Evolutionary conservation across 2,329 filamentous ascomycete genomes (phyloP).

Genomic region (Aspergillus quadricinctus): DNA sequence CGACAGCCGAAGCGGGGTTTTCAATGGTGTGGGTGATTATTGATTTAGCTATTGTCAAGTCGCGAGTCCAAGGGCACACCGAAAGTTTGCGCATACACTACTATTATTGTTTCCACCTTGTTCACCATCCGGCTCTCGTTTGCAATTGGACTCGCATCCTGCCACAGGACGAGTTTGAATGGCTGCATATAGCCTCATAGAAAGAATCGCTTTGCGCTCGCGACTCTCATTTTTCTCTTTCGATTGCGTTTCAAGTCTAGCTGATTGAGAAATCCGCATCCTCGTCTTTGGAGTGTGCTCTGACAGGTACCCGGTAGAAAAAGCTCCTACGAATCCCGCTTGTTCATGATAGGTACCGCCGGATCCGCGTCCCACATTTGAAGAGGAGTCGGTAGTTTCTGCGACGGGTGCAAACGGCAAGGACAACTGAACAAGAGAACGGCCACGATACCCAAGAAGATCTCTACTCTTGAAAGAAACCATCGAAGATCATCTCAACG

Average conservation of each 20-base stretch:
- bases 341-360: conserved; percentile 29
- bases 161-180: background rate
- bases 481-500: background rate
- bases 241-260: background rate
- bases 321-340: conserved; percentile 15
- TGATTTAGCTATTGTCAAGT: conserved; percentile 3
- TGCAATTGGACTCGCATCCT: background rate
- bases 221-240: background rate
- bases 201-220: background rate
- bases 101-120: conserved; percentile 5
- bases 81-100: conserved; percentile 17
- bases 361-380: conserved; percentile 28
- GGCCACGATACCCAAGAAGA: conserved; percentile 1
- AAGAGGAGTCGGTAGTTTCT: conserved; percentile 21
- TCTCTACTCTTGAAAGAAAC: background rate
- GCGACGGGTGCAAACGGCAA: conserved; percentile 20
- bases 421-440: conserved; percentile 7
- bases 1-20: conserved; percentile 2
- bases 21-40: conserved; percentile 1
- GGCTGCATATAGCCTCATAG: background rate
- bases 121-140: background rate
- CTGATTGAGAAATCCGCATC: background rate
- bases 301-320: conserved; percentile 2
- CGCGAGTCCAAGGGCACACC: conserved; percentile 11
- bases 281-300: conserved; percentile 6